These are phyloP conservation scores for Nakazawaea siamensis DNA, from an alignment of 805 yeast species.

Conservation along the genomic window DNA sequence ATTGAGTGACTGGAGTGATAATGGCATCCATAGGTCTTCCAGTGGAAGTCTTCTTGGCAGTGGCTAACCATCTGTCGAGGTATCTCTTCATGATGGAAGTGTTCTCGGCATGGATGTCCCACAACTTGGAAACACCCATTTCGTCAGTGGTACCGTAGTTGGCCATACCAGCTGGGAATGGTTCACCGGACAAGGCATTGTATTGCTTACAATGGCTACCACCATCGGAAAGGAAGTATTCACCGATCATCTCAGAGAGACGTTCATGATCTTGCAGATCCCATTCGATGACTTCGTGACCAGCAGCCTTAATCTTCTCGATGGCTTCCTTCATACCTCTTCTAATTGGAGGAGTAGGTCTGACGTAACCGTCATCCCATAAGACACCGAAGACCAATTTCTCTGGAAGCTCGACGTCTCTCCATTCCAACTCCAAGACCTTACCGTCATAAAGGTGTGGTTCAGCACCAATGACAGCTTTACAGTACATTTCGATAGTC, in stretches of 20 bases:
- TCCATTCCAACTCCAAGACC: slow-evolving; percentile 33
- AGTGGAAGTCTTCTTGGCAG: slow-evolving; percentile 23
- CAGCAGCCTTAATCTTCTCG: slow-evolving; percentile 27
- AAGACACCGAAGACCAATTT: slow-evolving; percentile 33
- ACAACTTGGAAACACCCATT: slow-evolving; percentile 28
- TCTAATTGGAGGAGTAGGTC: slow-evolving; percentile 41
- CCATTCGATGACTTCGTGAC: slow-evolving; percentile 46
- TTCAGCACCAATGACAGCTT: slow-evolving; percentile 21
- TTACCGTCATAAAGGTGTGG: slow-evolving; percentile 38
- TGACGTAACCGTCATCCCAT: slow-evolving; percentile 32
- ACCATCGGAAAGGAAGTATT: slow-evolving; percentile 38
- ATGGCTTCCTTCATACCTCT: slow-evolving; percentile 32
- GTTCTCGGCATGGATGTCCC: slow-evolving; percentile 34
- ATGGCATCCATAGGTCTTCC: slow-evolving; percentile 40
- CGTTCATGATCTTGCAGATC: slow-evolving; percentile 30
- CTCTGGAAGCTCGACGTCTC: slow-evolving; percentile 24
- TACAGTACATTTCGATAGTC: slow-evolving; percentile 26
- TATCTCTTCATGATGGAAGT: slow-evolving; percentile 29
- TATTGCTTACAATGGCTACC: slow-evolving; percentile 27
- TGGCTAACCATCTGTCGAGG: slow-evolving; percentile 33
- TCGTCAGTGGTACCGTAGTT: slow-evolving; percentile 28
- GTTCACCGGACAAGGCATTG: slow-evolving; percentile 32
- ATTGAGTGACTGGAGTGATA: slow-evolving; percentile 39
- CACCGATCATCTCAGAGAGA: slow-evolving; percentile 23
- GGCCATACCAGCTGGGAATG: slow-evolving; percentile 33